Conservation (phyloP, 208 protist genomes). For the Sergeia podlipaevii region DNA sequence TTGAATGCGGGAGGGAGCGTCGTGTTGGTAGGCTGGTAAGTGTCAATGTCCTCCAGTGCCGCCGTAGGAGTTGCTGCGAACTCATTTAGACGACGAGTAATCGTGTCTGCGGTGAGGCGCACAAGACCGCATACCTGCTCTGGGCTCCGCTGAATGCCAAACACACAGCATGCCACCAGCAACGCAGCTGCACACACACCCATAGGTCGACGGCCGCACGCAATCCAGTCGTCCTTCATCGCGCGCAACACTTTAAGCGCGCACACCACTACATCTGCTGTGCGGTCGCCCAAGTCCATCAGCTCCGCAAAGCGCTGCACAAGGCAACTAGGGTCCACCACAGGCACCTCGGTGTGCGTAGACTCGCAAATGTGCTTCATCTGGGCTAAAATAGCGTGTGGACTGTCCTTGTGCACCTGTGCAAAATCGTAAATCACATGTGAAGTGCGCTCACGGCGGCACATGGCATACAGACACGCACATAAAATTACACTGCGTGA, state of each 20-base stretch:
- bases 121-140: constrained; percentile 89
- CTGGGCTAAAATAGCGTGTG: constrained; percentile 62
- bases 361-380: constrained; percentile 74
- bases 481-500: constrained; percentile 61
- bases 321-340: constrained; percentile 83
- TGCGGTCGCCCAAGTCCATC: constrained; percentile 71
- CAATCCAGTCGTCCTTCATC: constrained; percentile 92
- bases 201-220: constrained; percentile 83
- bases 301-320: constrained; percentile 85
- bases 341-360: constrained; percentile 78
- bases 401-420: constrained; percentile 41
- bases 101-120: constrained; percentile 74
- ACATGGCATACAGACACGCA: constrained; percentile 86
- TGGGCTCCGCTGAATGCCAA: constrained; percentile 66
- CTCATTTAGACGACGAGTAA: constrained; percentile 76
- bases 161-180: constrained; percentile 85
- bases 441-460: constrained; percentile 70
- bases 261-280: constrained; percentile 69
- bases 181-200: constrained; percentile 87
- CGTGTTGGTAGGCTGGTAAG: constrained; percentile 47
- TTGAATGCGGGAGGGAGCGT: constrained; percentile 79
- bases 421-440: constrained; percentile 92
- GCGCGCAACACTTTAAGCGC: constrained; percentile 82
- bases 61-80: constrained; percentile 79
- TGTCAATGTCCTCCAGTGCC: constrained; percentile 66